A percentile compares a stretch with the other conserved stretches of the same genome.
phyloP scores from a whole-genome alignment of 345 rosid species.

The Populus pruinosa region DNA sequence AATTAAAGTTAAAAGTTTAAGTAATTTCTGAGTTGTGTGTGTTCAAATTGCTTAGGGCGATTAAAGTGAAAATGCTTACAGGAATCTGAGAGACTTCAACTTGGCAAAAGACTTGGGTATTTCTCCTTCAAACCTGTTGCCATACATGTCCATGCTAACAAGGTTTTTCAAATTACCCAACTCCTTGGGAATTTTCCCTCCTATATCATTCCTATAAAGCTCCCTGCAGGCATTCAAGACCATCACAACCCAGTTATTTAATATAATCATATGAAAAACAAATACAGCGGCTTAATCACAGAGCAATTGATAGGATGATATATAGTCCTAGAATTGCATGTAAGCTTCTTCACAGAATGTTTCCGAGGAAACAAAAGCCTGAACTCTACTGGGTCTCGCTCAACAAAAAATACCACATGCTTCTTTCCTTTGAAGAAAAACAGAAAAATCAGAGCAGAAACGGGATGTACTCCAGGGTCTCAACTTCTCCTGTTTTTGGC shows the following conservation, averaged over 20 bases:
- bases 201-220: conserved; percentile 49
- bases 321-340: background rate
- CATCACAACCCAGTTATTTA: background rate
- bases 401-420: background rate
- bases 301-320: background rate
- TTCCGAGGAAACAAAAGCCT: background rate
- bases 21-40: background rate
- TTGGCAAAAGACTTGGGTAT: conserved; percentile 63
- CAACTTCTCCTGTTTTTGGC: background rate
- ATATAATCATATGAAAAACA: background rate
- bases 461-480: background rate
- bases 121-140: conserved; percentile 49
- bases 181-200: conserved; percentile 54
- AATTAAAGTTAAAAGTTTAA: background rate
- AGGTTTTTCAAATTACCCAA: conserved; percentile 55
- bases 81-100: conserved; percentile 59
- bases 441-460: background rate
- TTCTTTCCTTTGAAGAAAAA: background rate
- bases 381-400: background rate
- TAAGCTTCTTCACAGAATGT: background rate
- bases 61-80: conserved; percentile 39
- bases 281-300: background rate
- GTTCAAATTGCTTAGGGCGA: background rate
- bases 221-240: conserved; percentile 46
- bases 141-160: conserved; percentile 58